These are phyloP conservation scores for Populus pruinosa DNA, from an alignment of 345 rosid genomes.

Conservation along the genomic window DNA sequence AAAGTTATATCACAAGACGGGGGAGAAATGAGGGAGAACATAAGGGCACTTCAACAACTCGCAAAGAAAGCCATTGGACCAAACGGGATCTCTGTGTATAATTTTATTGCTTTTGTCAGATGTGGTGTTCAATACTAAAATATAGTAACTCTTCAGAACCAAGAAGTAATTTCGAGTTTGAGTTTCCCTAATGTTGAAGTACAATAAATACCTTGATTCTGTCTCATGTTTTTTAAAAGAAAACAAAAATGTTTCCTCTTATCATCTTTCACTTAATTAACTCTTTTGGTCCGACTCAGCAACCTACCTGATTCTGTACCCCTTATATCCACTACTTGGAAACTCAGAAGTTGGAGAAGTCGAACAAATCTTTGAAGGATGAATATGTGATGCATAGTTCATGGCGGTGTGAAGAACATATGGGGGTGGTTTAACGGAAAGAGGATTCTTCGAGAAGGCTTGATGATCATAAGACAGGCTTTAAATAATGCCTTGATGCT, in stretches of 20 bases:
- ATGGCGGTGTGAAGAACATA: conserved; percentile 50
- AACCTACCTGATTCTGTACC: too few relatives aligned
- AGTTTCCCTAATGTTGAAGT: conserved; percentile 26
- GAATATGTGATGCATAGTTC: conserved; percentile 39
- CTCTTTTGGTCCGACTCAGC: too few relatives aligned
- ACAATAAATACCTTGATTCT: not conserved
- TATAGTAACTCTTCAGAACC: not conserved
- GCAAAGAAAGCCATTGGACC: conserved; percentile 9
- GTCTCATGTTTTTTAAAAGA: too few relatives aligned
- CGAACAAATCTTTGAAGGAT: conserved; percentile 27
- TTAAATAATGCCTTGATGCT: too few relatives aligned
- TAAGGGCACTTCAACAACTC: conserved; percentile 2
- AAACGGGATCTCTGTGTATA: conserved; percentile 16
- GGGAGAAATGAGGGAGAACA: conserved; percentile 22
- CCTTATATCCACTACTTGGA: too few relatives aligned
- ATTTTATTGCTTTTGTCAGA: conserved; percentile 15
- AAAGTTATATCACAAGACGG: conserved; percentile 11
- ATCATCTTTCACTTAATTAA: too few relatives aligned
- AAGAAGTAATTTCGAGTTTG: not conserved
- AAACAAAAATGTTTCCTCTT: too few relatives aligned
- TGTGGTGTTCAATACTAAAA: not conserved
- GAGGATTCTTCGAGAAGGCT: conserved; percentile 48
- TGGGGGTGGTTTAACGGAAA: conserved; percentile 48
- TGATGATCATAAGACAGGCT: conserved; percentile 23
- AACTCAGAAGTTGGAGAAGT: too few relatives aligned